A percentile compares a stretch with the other conserved stretches of the same genome.
These are phyloP conservation scores for Sanghuangporus weigelae DNA, from an alignment of 1,284 basidiomycete species.

Conservation along the genomic window DNA sequence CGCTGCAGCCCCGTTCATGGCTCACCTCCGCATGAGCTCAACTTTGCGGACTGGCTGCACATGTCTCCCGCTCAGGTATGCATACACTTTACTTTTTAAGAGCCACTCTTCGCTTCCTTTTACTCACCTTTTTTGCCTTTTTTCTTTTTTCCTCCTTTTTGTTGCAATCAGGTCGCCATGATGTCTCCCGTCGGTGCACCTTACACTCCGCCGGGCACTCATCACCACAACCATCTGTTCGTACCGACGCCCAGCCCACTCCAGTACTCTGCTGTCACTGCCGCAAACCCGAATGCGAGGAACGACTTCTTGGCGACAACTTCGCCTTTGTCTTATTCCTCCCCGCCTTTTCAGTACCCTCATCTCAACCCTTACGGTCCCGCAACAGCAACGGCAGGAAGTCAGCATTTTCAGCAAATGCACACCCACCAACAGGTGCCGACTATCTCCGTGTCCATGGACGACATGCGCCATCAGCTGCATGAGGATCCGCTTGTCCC, in stretches of 20 bases:
- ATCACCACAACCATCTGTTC: background rate
- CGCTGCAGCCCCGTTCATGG: background rate
- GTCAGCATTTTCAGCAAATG: background rate
- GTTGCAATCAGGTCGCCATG: slow-evolving; percentile 10
- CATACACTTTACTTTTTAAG: background rate
- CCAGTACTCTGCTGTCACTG: background rate
- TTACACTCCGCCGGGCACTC: background rate
- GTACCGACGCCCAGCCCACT: slow-evolving; percentile 1
- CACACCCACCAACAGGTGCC: background rate
- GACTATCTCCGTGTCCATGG: background rate
- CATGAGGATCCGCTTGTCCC: background rate
- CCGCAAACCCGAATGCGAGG: background rate
- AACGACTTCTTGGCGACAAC: slow-evolving; percentile 7
- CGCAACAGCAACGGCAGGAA: no score
- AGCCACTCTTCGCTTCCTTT: background rate
- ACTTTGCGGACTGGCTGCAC: slow-evolving; percentile 13
- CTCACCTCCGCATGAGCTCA: slow-evolving; percentile 8
- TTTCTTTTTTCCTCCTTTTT: background rate
- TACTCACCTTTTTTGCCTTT: background rate
- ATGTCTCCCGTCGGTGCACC: slow-evolving; percentile 10
- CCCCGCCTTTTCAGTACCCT: slow-evolving; percentile 1
- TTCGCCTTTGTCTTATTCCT: slow-evolving; percentile 7
- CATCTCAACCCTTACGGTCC: background rate
- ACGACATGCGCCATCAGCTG: background rate
- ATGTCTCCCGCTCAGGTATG: slow-evolving; percentile 14